Conservation (phyloP, 306 rosid genomes). For the cucumber (Cucumis sativus) region DNA sequence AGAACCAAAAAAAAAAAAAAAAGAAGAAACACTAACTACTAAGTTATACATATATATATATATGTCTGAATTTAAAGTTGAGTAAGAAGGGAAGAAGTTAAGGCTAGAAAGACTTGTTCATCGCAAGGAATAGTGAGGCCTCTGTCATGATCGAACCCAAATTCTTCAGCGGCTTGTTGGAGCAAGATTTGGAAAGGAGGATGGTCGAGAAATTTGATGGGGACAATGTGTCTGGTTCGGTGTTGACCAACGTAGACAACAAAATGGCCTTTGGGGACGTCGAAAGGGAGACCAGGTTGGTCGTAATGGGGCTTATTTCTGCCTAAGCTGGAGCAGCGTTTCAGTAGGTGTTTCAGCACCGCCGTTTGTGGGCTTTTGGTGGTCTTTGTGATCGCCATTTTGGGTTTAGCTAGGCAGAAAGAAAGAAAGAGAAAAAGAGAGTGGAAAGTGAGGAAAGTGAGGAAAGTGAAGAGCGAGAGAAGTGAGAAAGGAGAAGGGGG, state of each 20-base stretch:
- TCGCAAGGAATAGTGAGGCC: slow-evolving; percentile 94
- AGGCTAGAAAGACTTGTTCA: slow-evolving; percentile 50
- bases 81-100: slow-evolving; percentile 28
- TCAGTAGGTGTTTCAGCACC: slow-evolving; percentile 65
- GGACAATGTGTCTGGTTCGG: slow-evolving; percentile 76
- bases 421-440: too few species aligned
- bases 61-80: too few species aligned
- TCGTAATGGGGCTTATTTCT: slow-evolving; percentile 32
- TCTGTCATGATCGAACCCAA: slow-evolving; percentile 78
- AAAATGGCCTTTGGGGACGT: slow-evolving; percentile 91
- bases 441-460: not conserved
- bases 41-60: too few species aligned
- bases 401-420: not conserved
- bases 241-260: slow-evolving; percentile 85
- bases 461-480: not conserved
- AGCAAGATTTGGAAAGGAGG: slow-evolving; percentile 80
- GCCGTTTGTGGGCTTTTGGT: slow-evolving; percentile 45
- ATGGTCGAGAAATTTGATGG: slow-evolving; percentile 48
- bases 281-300: slow-evolving; percentile 46
- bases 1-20: too few species aligned
- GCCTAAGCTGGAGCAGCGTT: slow-evolving; percentile 79
- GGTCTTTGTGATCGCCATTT: slow-evolving; percentile 57
- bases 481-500: not conserved
- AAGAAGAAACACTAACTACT: too few species aligned
- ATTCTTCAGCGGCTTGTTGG: slow-evolving; percentile 81